Base-by-base conservation (phyloP, 208 protist species). In the Phytomonas serpens region DNA sequence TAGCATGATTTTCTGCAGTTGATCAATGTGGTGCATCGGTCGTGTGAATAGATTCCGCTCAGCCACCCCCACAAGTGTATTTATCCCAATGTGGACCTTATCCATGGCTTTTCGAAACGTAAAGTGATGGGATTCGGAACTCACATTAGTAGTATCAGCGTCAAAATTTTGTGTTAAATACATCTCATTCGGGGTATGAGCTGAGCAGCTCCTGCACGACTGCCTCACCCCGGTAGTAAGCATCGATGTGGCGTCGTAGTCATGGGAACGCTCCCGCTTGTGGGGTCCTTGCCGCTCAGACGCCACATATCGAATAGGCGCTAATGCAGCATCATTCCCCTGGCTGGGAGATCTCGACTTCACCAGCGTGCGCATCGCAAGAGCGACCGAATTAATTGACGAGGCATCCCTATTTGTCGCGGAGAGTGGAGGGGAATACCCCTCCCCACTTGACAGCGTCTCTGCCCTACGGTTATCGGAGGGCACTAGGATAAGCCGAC, bases 41-140 rank as follows among this genome's bases (percentile, higher is more conserved):
- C 78, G 62, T 52, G 74, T 69, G 32, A 94, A 68, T 14, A 94
- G 77, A 31, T 78, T 77, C 38, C 74, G 57, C 71, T 88, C 86
- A 30, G 77, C 82, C 16, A 66, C 76, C 32, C 76, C 73, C 61
- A 92, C 73, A 42, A 79, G 64, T 19, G 13, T 57, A 27, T 57
- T 57, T 13, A 73, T 68, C n/a, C 81, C 80, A 5, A 94, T 29
- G 42, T 73, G 71, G 32, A 76, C 73, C 7, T 71, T 69, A 27
- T 68, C 57, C 14, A 76, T 23, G 30, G 34, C 47, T 57, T 23
- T 57, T 19, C 23, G 47, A 1, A 57, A 57, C 4, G 47, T 57
- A 19, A 23, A 57, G 0, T 6, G 47, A 27, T 27, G 23, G 10
- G 0, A 57, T 57, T 57, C 47, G 27, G 47, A 57, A 16, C 47